Evolutionary conservation across 2,329 filamentous ascomycete species (phyloP).

Genomic region (Aspergillus transmontanensis): DNA sequence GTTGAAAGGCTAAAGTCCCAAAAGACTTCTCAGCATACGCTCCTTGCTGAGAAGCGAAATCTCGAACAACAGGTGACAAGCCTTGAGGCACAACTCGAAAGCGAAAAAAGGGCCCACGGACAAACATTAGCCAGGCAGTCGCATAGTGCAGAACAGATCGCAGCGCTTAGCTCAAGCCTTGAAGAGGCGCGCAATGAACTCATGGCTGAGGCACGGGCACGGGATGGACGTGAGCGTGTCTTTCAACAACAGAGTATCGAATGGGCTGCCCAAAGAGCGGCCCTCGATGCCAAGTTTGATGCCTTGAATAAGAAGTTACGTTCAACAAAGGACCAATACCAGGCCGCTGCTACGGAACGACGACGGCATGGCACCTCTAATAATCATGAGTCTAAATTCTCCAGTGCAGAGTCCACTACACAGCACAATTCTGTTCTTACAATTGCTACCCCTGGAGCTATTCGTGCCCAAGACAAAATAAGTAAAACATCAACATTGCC

Average conservation of each 20-base stretch:
- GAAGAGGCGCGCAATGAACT: slow-evolving; percentile 55
- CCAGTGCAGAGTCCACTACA: slow-evolving; percentile 31
- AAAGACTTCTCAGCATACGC: slow-evolving; percentile 62
- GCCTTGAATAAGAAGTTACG: slow-evolving; percentile 71
- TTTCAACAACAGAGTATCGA: slow-evolving; percentile 61
- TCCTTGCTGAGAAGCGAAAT: slow-evolving; percentile 76
- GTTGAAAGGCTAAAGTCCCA: slow-evolving; percentile 64
- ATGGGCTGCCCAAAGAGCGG: slow-evolving; percentile 63
- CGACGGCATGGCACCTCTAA: slow-evolving; percentile 41
- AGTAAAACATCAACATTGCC: slow-evolving; percentile 61
- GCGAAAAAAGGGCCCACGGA: slow-evolving; percentile 71
- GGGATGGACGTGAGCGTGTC: slow-evolving; percentile 50
- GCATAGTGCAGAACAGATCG: slow-evolving; percentile 43
- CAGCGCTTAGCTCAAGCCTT: slow-evolving; percentile 43
- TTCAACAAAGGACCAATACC: slow-evolving; percentile 71
- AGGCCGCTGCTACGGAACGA: slow-evolving; percentile 60
- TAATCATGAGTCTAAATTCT: slow-evolving; percentile 27
- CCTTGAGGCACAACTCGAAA: slow-evolving; percentile 78
- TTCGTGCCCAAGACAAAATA: slow-evolving; percentile 57
- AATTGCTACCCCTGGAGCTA: slow-evolving; percentile 55
- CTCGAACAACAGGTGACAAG: slow-evolving; percentile 77
- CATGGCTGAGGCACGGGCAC: slow-evolving; percentile 53
- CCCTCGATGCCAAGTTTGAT: slow-evolving; percentile 71
- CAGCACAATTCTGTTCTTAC: slow-evolving; percentile 48
- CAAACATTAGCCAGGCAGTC: slow-evolving; percentile 51